A percentile compares a stretch with the other conserved stretches of the same genome.
These are phyloP conservation scores for Rhizomucor miehei DNA, from an alignment of 371 early-diverging fungal genomes.

Conservation along the genomic window DNA sequence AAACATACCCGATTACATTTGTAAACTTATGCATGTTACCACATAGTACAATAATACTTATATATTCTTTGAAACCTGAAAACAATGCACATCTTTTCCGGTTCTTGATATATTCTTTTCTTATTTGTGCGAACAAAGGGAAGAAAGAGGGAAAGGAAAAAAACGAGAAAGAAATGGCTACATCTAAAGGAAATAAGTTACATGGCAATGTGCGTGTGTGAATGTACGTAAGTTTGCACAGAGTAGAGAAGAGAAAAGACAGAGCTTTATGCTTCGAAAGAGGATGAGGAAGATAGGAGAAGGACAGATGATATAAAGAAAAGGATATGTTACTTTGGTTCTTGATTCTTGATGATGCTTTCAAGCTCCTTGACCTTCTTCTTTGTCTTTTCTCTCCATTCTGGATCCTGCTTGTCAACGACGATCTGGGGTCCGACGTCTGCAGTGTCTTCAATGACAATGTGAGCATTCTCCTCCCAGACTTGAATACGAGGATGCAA, in stretches of 20 bases:
- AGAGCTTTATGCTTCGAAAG: too few species aligned
- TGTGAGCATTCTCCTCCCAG: conserved; percentile 35
- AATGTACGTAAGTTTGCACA: too few species aligned
- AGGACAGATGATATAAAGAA: too few species aligned
- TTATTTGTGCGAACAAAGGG: too few species aligned
- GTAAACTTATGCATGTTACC: not conserved
- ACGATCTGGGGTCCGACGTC: conserved; percentile 20
- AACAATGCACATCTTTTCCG: too few species aligned
- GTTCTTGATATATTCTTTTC: too few species aligned
- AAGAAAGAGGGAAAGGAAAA: too few species aligned
- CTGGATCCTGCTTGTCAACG: conserved; percentile 25
- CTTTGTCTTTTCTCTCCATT: conserved; percentile 25
- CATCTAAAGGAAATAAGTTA: too few species aligned
- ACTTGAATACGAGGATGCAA: conserved; percentile 31
- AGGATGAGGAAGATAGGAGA: too few species aligned
- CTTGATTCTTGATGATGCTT: not conserved
- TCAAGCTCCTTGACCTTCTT: conserved; percentile 21
- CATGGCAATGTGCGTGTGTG: too few species aligned
- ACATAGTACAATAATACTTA: not conserved
- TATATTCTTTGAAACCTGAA: not conserved
- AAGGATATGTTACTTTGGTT: not conserved
- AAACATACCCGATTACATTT: not conserved
- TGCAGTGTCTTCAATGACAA: conserved; percentile 30
- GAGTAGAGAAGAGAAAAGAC: too few species aligned
- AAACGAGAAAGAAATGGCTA: too few species aligned